Evolutionary conservation across 352 stramenopile species (phyloP), one percentile per base, ranked within the genome.

Genomic region (Phytophthora rubi): DNA sequence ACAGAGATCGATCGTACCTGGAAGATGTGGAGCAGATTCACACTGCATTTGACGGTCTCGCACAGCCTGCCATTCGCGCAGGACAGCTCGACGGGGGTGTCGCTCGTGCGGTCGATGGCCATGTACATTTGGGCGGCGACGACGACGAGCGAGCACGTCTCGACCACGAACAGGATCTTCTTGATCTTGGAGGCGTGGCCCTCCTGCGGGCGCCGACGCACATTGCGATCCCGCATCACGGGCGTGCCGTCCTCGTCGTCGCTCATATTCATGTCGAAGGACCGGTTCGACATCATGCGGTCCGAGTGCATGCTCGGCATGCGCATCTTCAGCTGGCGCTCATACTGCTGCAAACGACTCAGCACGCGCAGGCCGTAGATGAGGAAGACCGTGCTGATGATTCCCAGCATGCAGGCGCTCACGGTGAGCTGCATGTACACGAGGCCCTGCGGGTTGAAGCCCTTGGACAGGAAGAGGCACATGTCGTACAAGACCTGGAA

Each of bases 11-110:
- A 52, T 6, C 2, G 53, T 71, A 83, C 76, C 79, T 87, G 79
- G 51, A 83, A 81, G 23, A 77, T 62, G 62, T 89, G 79, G n/a
- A 89, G 66, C 26, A 81, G 23, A 23, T 77, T 83, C 30, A 89
- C 60, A 16, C 55, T 68, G 59, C 71, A 68, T 32, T 74, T 57
- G 52, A 93, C 59, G 18, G 66, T 61, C 0, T 90, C 77, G 58
- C 85, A 93, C 51, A 75, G 35, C 6, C 79, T 45, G 30, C 83
- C 85, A 32, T 92, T 91, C 16, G 85, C 83, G 47, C 85, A 93
- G 1, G 75, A 78, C n/a, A 93, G 59, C 58, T 90, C 85, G 4
- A 74, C 37, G 1, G 71, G 68, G 8, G 69, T 76, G 15, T 68
- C 57, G 45, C 49, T 74, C 35, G 76, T 74, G 28, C 70, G 70